Base-by-base conservation (phyloP, 768 basidiomycete species). In the Rhodotorula diobovata region DNA sequence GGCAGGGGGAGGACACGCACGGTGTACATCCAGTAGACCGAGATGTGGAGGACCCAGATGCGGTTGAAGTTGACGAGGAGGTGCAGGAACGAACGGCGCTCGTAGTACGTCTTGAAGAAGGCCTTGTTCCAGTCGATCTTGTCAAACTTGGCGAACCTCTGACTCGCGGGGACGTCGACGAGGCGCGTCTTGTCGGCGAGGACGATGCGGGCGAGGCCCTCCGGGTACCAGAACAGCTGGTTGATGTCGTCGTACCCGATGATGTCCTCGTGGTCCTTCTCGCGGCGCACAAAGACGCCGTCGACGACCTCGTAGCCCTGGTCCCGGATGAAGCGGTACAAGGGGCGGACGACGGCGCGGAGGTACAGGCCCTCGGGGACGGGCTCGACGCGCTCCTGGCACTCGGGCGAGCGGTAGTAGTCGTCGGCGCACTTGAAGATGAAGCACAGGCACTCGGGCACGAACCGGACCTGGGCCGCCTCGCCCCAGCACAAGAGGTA, bases 351-450 rank as follows among this genome's bases (percentile, higher is more conserved):
- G 76, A 98, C 90, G 3, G 90, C 84, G 57, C 89, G 87, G 41
- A 99, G 84, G 80, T 97, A 99, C n/a, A 97, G 83, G 0, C 95
- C 96, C 77, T 97, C 95, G 1, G 91, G 91, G 0, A 97, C 92
- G 0, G 94, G 88, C 63, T 97, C 94, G 55, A 91, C 82, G 56
- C 92, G 84, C 80, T 87, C 90, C 81, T 99, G 96, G 77, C 96
- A 99, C 78, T 98, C 96, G n/a, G 95, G 88, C 8, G 90, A 93
- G 35, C 96, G 93, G 81, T 99, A 99, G 81, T 97, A 99, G 82
- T 99, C 96, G 79, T 99, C 96, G 23, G 96, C 96, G 79, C 96
- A 98, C 82, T 99, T 99, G 89, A 99, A 99, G 82, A 99, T 96
- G 85, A 97, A 99, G 82, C 93, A 97, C 57, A 99, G 83, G 77